Evolutionary conservation across 768 basidiomycete genomes (phyloP), one percentile per base, ranked within the genome.

Genomic region (Psilocybe sp.): DNA sequence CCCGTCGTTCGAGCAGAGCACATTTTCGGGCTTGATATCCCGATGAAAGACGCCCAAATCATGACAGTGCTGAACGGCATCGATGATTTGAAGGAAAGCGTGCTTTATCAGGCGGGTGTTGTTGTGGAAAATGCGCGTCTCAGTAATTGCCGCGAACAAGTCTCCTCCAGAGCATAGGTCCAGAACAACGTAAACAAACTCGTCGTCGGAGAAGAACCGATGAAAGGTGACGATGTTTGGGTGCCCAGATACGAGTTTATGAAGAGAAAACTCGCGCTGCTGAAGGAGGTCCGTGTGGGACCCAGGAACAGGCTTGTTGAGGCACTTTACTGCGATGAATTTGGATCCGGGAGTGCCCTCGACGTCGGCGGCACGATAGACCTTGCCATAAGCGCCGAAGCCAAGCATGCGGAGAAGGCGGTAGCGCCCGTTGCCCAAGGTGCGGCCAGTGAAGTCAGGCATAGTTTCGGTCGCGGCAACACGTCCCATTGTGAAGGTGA

Each of bases 1-100:
- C 13, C 84, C 83, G 44, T 66, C 81, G 60, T 64, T 68, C 52
- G 64, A 77, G 60, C 80, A 83, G 34, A 93, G 69, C 20, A 92
- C 75, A 63, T 86, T 91, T 64, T 92, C 92, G 0, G 91, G 91
- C 66, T 94, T 93, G 60, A 95, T 78, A 60, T 93, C 90, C 19
- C 91, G 86, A 67, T 94, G 92, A 61, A 79, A 91, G 53, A 94
- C 81, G 9, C 82, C 80, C 37, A 74, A 72, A 37, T 70, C 64
- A 59, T 94, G 90, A 60, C 87, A 90, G 62, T 85, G 76, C 43
- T 85, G 76, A 38, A 94, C 80, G 1, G 87, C 87, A 55, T 91
- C 87, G 45, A 94, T 69, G 44, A 95, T 79, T 60, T 92, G 85
- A n/a, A 89, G 54, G 66, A 90, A 92, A 34, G 83, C 77, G 28